phyloP scores from a whole-genome alignment of 2,329 filamentous ascomycete species.

The Coleophoma eucalyptorum region DNA sequence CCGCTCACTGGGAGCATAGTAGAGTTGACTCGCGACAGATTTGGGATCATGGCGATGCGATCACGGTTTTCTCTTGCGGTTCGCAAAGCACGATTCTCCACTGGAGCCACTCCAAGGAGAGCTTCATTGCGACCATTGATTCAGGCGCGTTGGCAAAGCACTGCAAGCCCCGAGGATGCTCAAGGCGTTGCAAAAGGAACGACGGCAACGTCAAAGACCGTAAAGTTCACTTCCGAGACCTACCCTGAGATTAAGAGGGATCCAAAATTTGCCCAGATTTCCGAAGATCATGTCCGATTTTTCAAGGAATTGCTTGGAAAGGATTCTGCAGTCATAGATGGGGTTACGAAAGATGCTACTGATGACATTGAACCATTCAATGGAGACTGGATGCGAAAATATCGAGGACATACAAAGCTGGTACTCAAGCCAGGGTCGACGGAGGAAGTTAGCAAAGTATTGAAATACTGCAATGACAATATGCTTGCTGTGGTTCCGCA shows the following conservation, averaged over 20 bases:
- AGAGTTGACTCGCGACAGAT: too few relatives aligned
- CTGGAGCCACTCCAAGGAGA: constrained; percentile 7
- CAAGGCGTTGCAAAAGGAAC: constrained; percentile 22
- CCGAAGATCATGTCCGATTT: constrained; percentile 72
- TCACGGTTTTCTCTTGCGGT: constrained; percentile 19
- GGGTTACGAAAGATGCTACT: constrained; percentile 66
- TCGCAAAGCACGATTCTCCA: constrained; percentile 18
- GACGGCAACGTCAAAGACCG: constrained; percentile 32
- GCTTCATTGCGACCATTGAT: constrained; percentile 12
- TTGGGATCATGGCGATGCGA: constrained; percentile 20
- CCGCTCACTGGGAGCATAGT: too few relatives aligned
- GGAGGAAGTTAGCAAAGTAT: constrained; percentile 83
- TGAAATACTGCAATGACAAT: constrained; percentile 94
- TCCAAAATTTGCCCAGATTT: constrained; percentile 69
- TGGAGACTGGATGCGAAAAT: constrained; percentile 98
- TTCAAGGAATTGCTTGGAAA: constrained; percentile 80
- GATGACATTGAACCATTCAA: constrained; percentile 92
- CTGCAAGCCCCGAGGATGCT: constrained; percentile 21
- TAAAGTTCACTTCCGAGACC: constrained; percentile 80
- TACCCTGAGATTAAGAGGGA: constrained; percentile 84
- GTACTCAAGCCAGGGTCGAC: constrained; percentile 83
- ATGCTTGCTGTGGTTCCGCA: constrained; percentile 92
- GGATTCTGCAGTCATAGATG: constrained; percentile 79
- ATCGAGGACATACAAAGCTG: constrained; percentile 82
- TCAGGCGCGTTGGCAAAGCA: constrained; percentile 24